Conservation (phyloP, 768 basidiomycete species). For the Chiua virens region DNA sequence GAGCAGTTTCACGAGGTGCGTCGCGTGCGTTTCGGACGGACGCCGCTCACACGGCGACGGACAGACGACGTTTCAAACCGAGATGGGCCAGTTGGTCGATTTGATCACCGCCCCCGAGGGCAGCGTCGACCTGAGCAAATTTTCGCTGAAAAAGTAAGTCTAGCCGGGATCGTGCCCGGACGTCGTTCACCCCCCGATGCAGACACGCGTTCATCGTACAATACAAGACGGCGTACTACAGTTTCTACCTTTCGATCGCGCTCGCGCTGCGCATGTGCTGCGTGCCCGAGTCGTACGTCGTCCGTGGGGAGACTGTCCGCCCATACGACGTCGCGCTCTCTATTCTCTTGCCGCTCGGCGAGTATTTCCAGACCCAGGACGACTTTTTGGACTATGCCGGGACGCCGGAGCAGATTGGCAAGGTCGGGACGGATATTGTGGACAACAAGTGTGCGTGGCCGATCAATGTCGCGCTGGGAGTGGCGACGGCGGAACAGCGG, state of each 20-base stretch:
- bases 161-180: neutral
- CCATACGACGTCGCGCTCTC: constrained; percentile 73
- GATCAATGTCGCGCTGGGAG: constrained; percentile 79
- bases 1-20: constrained; percentile 88
- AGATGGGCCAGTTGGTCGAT: constrained; percentile 95
- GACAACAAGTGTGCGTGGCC: constrained; percentile 99
- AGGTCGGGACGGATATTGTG: constrained; percentile 96
- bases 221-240: constrained; percentile 98
- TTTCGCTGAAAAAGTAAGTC: constrained; percentile 72
- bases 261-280: constrained; percentile 82
- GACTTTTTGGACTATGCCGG: constrained; percentile 95
- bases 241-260: constrained; percentile 97
- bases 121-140: constrained; percentile 80
- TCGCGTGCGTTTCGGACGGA: neutral
- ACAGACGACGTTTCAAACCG: constrained; percentile 80
- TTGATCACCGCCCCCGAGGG: constrained; percentile 95
- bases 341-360: constrained; percentile 89
- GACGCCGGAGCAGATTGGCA: constrained; percentile 88
- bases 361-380: constrained; percentile 99
- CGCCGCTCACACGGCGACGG: no score
- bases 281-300: constrained; percentile 52
- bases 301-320: constrained; percentile 41
- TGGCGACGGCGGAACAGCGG: constrained; percentile 56
- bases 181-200: neutral
- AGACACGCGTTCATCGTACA: constrained; percentile 92